Evolutionary conservation across 2,329 filamentous ascomycete species (phyloP), one percentile per base, ranked within the genome.

Genomic region (Fusarium coffeatum): DNA sequence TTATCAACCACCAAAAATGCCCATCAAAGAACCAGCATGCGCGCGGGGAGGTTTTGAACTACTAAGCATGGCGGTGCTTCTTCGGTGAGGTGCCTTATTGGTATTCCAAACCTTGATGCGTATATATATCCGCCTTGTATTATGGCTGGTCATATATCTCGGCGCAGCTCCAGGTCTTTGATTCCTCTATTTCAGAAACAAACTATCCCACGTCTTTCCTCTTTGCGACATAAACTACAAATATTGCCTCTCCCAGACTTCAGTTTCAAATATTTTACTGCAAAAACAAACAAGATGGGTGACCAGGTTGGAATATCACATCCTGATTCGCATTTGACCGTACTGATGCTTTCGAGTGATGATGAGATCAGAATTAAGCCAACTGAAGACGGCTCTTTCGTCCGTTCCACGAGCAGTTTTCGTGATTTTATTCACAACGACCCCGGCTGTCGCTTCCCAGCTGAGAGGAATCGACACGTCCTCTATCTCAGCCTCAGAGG

Each of bases 391-490:
- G 87, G 86, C 13, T 81, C 83, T 15, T 89, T 88, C 72, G 79
- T 82, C 4, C 83, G 87, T 20, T 84, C 85, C 64, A 80, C 83
- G 42, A 87, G 86, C 53, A 76, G 78, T 3, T 91, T 90, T 73
- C 86, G 89, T 12, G 79, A 85, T 66, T 83, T 77, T 61, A 80
- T 92, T 53, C 89, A 87, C 1, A 83, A 79, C 6, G 82, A 85
- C 12, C 79, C 85, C 0, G 77, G 76, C 10, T 81, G 88, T 3
- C 79, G 80, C 22, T 91, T 89, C 63, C 85, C 88, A 0, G 84
- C 88, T 0, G 87, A 89, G 66, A 85, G 83, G 61, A 85, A 83
- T 51, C 86, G 89, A 20, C 91, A 91, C 78, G 86, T 84, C 0
- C 79, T 91, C 6, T 91, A 91, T 75, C 76, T 90, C 47, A 87